A percentile compares a stretch with the other conserved stretches of the same genome.
Conservation (phyloP, 129 eudicot species). For the Oenanthe sinensis region DNA sequence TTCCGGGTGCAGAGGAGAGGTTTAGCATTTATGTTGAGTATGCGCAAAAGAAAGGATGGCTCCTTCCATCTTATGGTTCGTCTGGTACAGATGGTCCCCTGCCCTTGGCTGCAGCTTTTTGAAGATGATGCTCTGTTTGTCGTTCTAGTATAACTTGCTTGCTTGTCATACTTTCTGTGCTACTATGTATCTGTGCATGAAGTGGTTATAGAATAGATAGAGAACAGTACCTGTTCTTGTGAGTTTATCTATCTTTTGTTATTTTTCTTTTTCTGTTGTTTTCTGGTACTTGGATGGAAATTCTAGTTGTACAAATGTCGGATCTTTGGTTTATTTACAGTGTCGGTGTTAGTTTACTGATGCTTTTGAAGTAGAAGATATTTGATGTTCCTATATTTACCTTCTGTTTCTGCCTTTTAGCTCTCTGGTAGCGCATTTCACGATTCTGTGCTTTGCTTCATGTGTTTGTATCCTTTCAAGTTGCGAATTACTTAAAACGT, state of each 20-base stretch:
- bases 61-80: conserved; percentile 30
- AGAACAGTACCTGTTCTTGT: background rate
- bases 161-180: background rate
- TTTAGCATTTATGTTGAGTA: conserved; percentile 43
- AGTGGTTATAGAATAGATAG: background rate
- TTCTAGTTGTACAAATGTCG: background rate
- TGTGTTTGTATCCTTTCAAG: too few species aligned
- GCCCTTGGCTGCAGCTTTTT: background rate
- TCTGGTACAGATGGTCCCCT: conserved; percentile 8
- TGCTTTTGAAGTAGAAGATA: background rate
- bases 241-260: background rate
- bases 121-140: background rate
- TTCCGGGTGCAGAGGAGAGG: conserved; percentile 66
- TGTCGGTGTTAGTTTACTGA: background rate
- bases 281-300: background rate
- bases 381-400: background rate
- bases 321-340: background rate
- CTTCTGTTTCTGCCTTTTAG: background rate
- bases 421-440: background rate
- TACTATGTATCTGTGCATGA: background rate
- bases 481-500: too few species aligned
- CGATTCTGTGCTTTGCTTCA: background rate
- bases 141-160: background rate
- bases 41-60: conserved; percentile 62
- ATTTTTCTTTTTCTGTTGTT: background rate